phyloP scores from a whole-genome alignment of 306 rosid species.

The Adenanthera pavonina region DNA sequence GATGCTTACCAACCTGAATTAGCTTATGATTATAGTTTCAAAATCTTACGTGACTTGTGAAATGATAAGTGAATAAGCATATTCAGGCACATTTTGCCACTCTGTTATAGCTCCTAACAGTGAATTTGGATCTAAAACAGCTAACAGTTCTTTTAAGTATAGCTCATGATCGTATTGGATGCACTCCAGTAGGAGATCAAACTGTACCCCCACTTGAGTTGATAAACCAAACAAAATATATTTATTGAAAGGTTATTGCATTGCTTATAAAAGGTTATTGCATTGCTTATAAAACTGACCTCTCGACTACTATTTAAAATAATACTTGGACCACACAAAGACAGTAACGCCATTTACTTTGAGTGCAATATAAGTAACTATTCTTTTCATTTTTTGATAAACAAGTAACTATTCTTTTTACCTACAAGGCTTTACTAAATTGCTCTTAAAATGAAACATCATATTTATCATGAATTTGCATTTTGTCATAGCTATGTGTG shows the following conservation, averaged over 20 bases:
- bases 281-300: not conserved
- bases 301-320: not conserved
- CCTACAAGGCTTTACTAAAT: not conserved
- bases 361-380: not conserved
- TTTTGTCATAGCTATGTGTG: not conserved
- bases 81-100: not conserved
- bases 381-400: not conserved
- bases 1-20: conserved; percentile 24
- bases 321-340: not conserved
- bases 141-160: not conserved
- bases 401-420: too few species aligned
- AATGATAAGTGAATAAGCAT: conserved; percentile 12
- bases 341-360: not conserved
- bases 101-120: not conserved
- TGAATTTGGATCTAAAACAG: not conserved
- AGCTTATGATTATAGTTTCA: conserved; percentile 18
- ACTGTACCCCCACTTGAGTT: not conserved
- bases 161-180: not conserved
- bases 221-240: not conserved
- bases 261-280: not conserved
- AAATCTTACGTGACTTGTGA: conserved; percentile 4
- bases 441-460: not conserved
- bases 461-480: not conserved
- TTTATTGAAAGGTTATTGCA: not conserved
- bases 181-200: not conserved